Evolutionary conservation across 192 early-diverging fungal genomes (phyloP).

Genomic region (Coemansia sp.): DNA sequence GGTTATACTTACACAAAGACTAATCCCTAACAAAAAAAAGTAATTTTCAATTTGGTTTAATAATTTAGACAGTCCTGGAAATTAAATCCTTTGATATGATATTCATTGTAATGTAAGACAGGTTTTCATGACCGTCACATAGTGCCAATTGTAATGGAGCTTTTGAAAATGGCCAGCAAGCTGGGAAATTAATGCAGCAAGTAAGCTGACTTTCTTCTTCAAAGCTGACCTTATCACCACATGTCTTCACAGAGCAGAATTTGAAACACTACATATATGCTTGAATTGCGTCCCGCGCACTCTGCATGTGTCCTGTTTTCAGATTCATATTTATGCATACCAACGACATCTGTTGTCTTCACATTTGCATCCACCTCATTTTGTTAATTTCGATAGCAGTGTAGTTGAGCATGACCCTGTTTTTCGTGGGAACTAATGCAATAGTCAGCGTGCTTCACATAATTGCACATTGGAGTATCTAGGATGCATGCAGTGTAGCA

Average conservation of each 20-base stretch:
- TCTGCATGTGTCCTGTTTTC: not conserved
- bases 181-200: too few species aligned
- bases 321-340: constrained; percentile 2
- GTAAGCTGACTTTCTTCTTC: not conserved
- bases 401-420: not conserved
- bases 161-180: too few species aligned
- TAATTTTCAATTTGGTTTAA: not conserved
- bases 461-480: not conserved
- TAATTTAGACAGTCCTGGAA: too few species aligned
- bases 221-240: not conserved
- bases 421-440: not conserved
- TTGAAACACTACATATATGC: not conserved
- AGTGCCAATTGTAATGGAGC: too few species aligned
- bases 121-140: too few species aligned
- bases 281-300: not conserved
- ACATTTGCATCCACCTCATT: not conserved
- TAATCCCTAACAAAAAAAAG: constrained; percentile 13
- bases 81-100: too few species aligned
- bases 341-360: not conserved
- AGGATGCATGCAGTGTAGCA: not conserved
- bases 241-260: too few species aligned
- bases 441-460: not conserved
- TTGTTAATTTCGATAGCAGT: not conserved
- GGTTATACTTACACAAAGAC: constrained; percentile 29
- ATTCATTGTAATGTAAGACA: too few species aligned